Conservation (phyloP, 139 green algal species). For the Micromonas commoda region DNA sequence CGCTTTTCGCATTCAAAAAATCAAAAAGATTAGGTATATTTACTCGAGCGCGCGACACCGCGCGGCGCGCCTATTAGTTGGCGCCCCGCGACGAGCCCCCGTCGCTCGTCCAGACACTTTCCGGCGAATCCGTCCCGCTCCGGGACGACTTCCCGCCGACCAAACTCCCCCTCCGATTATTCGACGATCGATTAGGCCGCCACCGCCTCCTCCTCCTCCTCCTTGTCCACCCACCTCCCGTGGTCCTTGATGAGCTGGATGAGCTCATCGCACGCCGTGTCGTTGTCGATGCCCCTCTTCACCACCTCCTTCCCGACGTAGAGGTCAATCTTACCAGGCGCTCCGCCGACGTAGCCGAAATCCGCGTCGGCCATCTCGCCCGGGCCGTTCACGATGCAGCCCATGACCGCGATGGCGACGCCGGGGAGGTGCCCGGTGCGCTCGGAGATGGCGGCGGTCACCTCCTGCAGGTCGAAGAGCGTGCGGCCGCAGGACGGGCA, state of each 20-base stretch:
- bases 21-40: too few relatives aligned
- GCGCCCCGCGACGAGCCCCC: too few relatives aligned
- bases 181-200: not conserved
- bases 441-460: constrained; percentile 88
- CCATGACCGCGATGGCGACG: constrained; percentile 92
- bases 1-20: too few relatives aligned
- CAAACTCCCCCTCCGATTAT: too few relatives aligned
- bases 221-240: constrained; percentile 76
- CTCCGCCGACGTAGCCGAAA: constrained; percentile 73
- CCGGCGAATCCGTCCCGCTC: too few relatives aligned
- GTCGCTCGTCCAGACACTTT: too few relatives aligned
- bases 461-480: constrained; percentile 97
- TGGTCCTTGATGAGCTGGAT: constrained; percentile 97
- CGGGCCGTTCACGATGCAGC: constrained; percentile 98
- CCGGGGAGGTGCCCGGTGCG: constrained; percentile 89
- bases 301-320: constrained; percentile 99
- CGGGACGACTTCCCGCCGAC: too few relatives aligned
- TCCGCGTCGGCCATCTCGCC: constrained; percentile 99
- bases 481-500: constrained; percentile 96
- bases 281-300: constrained; percentile 71
- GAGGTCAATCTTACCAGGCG: constrained; percentile 92
- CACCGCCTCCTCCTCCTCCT: constrained; percentile 58
- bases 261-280: constrained; percentile 75
- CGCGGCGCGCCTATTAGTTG: too few relatives aligned
- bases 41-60: too few relatives aligned